Percentiles rank a stretch among this genome's conserved stretches.
Evolutionary conservation across 495 filamentous ascomycete genomes (phyloP).

Genomic region (Penicillium waksmanii): DNA sequence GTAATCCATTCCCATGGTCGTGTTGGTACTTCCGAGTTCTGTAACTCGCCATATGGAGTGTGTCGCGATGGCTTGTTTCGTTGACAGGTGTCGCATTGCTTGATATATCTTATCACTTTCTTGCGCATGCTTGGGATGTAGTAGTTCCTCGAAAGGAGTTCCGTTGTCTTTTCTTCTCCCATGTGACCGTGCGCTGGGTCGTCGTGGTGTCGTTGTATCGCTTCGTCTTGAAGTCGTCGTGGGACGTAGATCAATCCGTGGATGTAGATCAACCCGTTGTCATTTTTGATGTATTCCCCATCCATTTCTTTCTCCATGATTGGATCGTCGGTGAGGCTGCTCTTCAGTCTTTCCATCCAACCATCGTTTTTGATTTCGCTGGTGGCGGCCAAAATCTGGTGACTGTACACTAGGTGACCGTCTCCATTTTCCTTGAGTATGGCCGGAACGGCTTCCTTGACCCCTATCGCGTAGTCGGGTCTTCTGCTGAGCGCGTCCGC

Average conservation of each 20-base stretch:
- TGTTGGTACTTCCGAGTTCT: slow-evolving; percentile 11
- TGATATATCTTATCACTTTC: slow-evolving; percentile 15
- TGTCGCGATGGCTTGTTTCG: slow-evolving; percentile 11
- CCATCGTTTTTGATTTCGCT: slow-evolving; percentile 5
- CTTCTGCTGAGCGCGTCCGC: slow-evolving; percentile 15
- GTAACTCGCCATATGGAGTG: slow-evolving; percentile 15
- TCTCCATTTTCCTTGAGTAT: slow-evolving; percentile 16
- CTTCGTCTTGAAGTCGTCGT: slow-evolving; percentile 5
- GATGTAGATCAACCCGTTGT: slow-evolving; percentile 13
- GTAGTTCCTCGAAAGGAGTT: slow-evolving; percentile 16
- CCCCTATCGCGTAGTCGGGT: slow-evolving; percentile 17
- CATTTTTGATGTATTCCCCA: background rate
- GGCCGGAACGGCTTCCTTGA: slow-evolving; percentile 12
- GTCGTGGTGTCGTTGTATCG: slow-evolving; percentile 15
- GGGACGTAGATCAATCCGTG: slow-evolving; percentile 17
- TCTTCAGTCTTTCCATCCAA: slow-evolving; percentile 1
- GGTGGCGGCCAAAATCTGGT: slow-evolving; percentile 5
- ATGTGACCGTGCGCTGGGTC: slow-evolving; percentile 2
- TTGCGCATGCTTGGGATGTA: slow-evolving; percentile 7
- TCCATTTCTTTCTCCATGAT: background rate
- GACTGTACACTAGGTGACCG: slow-evolving; percentile 12
- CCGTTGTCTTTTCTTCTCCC: slow-evolving; percentile 11
- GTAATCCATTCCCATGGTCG: slow-evolving; percentile 22
- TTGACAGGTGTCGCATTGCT: slow-evolving; percentile 10
- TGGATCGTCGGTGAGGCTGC: background rate